Evolutionary conservation across 495 filamentous ascomycete species (phyloP).

Genomic region (Aspergillus coremiiformis): DNA sequence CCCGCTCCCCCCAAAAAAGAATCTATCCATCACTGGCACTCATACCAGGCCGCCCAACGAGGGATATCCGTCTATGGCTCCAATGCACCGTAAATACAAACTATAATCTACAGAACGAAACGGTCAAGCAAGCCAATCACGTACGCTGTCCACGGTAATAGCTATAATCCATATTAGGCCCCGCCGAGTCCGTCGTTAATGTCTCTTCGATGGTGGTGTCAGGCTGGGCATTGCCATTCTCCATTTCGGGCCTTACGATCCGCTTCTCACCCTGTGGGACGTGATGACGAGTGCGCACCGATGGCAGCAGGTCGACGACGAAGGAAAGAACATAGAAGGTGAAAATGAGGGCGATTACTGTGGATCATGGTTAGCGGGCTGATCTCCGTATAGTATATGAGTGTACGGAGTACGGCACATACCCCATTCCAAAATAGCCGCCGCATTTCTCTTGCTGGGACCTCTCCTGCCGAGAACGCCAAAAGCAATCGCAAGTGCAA

Average conservation of each 20-base stretch:
- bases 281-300: conserved; percentile 54
- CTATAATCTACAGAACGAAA: neutral
- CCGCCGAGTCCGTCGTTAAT: conserved; percentile 33
- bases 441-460: conserved; percentile 43
- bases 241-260: conserved; percentile 5
- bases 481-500: conserved; percentile 65
- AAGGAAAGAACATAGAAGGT: conserved; percentile 86
- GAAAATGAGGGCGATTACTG: conserved; percentile 78
- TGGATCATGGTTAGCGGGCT: neutral
- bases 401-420: conserved; percentile 8
- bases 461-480: conserved; percentile 30
- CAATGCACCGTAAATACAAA: neutral
- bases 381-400: neutral
- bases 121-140: neutral
- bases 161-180: conserved; percentile 21
- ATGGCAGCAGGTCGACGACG: conserved; percentile 78
- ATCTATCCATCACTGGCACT: neutral
- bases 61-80: neutral
- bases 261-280: conserved; percentile 41
- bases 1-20: too few relatives aligned
- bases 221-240: neutral
- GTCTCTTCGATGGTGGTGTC: conserved; percentile 29
- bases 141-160: conserved; percentile 28
- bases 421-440: conserved; percentile 67
- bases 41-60: neutral